These are phyloP conservation scores for Grigorovia jiainica DNA, from an alignment of 805 yeast genomes.

Conservation along the genomic window DNA sequence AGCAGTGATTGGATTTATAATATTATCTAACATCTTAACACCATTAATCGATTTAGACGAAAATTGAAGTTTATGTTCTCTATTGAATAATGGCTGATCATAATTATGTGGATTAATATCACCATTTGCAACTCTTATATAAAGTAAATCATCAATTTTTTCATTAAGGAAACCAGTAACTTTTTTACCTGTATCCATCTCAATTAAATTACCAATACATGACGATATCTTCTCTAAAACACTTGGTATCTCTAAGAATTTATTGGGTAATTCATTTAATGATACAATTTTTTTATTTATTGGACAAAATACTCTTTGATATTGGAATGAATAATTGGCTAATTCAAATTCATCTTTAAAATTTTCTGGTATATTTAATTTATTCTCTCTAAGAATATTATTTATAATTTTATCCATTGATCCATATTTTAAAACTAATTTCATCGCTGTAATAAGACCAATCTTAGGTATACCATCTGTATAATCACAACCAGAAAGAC, in stretches of 20 bases:
- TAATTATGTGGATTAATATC: conserved; percentile 49
- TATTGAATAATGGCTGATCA: conserved; percentile 25
- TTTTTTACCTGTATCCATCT: conserved; percentile 11
- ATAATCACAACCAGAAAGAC: conserved; percentile 94
- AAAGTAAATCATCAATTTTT: conserved; percentile 37
- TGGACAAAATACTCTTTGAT: conserved; percentile 81
- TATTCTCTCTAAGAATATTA: conserved; percentile 53
- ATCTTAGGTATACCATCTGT: conserved; percentile 76
- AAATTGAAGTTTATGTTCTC: conserved; percentile 23
- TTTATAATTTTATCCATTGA: conserved; percentile 47
- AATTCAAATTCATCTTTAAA: conserved; percentile 51
- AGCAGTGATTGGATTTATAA: neutral
- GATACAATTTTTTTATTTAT: conserved; percentile 37
- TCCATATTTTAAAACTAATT: conserved; percentile 41
- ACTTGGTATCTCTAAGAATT: conserved; percentile 12
- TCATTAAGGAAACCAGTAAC: conserved; percentile 22
- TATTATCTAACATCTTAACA: neutral
- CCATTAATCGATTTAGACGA: conserved; percentile 18
- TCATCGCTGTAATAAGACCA: conserved; percentile 71
- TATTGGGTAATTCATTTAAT: conserved; percentile 46
- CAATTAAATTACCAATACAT: conserved; percentile 33
- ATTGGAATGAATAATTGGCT: conserved; percentile 75
- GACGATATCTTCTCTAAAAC: conserved; percentile 3
- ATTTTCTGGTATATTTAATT: conserved; percentile 41
- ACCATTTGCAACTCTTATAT: conserved; percentile 52